These are phyloP conservation scores for Ophiostoma ulmi DNA, from an alignment of 2,329 filamentous ascomycete genomes.

Conservation along the genomic window DNA sequence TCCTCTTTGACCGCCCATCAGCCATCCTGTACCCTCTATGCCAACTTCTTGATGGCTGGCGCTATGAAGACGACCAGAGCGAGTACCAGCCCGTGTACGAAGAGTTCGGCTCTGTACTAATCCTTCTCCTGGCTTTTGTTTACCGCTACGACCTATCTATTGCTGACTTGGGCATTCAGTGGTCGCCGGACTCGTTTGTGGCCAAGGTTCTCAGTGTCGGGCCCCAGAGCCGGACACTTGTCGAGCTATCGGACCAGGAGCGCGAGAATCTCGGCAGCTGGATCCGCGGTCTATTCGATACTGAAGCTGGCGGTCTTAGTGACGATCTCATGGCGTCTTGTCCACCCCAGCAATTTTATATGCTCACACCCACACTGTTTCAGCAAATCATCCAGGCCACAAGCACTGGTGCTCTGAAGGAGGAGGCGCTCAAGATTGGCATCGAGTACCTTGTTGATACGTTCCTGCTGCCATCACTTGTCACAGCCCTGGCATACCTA, in stretches of 20 bases:
- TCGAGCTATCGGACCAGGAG: conserved; percentile 61
- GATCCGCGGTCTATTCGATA: conserved; percentile 72
- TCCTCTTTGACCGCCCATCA: conserved; percentile 67
- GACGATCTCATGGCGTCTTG: conserved; percentile 80
- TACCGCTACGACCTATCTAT: conserved; percentile 65
- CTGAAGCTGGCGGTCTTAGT: conserved; percentile 65
- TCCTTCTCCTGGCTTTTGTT: conserved; percentile 69
- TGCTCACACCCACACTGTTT: conserved; percentile 71
- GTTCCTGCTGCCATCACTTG: conserved; percentile 71
- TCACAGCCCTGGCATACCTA: conserved; percentile 68
- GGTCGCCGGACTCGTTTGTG: conserved; percentile 59
- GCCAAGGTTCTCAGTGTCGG: conserved; percentile 59
- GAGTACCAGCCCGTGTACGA: conserved; percentile 84
- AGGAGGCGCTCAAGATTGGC: conserved; percentile 67
- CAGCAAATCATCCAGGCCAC: conserved; percentile 68
- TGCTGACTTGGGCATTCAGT: conserved; percentile 57
- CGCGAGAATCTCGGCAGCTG: conserved; percentile 64
- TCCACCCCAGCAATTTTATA: conserved; percentile 75
- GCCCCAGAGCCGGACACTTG: conserved; percentile 51
- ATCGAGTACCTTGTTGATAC: conserved; percentile 77
- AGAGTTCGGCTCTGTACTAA: conserved; percentile 72
- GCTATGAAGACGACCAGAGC: conserved; percentile 71
- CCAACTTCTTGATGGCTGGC: conserved; percentile 70
- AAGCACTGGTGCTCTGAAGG: conserved; percentile 57
- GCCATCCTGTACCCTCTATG: conserved; percentile 70